Conservation (phyloP, 1,284 basidiomycete species). For the Papiliotrema fonsecae region DNA sequence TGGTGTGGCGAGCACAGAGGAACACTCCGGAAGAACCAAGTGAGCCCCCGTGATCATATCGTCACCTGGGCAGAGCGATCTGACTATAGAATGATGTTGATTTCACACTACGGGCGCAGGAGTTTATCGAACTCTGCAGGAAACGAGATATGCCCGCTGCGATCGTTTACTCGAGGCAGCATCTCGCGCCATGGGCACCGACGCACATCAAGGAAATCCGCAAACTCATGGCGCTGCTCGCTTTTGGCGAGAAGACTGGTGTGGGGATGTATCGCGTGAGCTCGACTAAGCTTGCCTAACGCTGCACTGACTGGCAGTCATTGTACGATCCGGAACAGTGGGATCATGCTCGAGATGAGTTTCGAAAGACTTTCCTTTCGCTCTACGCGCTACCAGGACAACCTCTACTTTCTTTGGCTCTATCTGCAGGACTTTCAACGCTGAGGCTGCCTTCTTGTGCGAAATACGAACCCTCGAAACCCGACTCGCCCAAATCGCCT, state of each 20-base stretch:
- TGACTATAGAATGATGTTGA: slow-evolving; percentile 78
- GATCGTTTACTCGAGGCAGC: slow-evolving; percentile 75
- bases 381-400: slow-evolving; percentile 81
- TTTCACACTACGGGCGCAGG: slow-evolving; percentile 90
- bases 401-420: slow-evolving; percentile 74
- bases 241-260: slow-evolving; percentile 53
- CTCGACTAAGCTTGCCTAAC: background rate
- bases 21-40: slow-evolving; percentile 84
- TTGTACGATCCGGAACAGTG: slow-evolving; percentile 76
- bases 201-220: slow-evolving; percentile 70
- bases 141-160: slow-evolving; percentile 66
- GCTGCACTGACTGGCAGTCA: slow-evolving; percentile 52
- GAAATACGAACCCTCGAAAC: slow-evolving; percentile 49
- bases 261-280: slow-evolving; percentile 45
- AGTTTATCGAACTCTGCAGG: slow-evolving; percentile 87
- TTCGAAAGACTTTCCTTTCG: slow-evolving; percentile 76
- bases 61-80: background rate
- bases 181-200: slow-evolving; percentile 76
- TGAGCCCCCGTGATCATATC: slow-evolving; percentile 34
- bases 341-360: slow-evolving; percentile 65
- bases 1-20: slow-evolving; percentile 98
- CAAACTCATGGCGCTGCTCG: slow-evolving; percentile 71
- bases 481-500: slow-evolving; percentile 8
- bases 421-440: slow-evolving; percentile 81
- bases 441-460: slow-evolving; percentile 72